Base-by-base conservation (phyloP, 495 filamentous ascomycete genomes). In the Apiosordaria backusii region DNA sequence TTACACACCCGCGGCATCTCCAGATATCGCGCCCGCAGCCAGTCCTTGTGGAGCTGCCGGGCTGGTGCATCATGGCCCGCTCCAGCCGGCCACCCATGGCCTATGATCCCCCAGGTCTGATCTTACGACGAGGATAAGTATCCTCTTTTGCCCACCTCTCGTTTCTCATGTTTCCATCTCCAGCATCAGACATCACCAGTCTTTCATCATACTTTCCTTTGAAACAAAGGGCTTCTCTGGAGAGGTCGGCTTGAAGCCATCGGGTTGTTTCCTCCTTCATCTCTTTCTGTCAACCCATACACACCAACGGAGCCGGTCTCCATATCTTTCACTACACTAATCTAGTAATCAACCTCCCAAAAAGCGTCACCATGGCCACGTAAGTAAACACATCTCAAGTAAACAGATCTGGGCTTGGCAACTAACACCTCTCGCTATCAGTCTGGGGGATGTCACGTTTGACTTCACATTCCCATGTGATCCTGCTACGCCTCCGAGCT, bases 391-490 rank as follows among this genome's bases (percentile, higher is more conserved):
- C 35, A 4, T 5, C 10, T 13, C 6, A 21, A 40, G 16, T 62
- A 24, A 55, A 26, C n/a, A 57, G n/a, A 22, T 57, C 45, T 54
- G 27, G 0, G 40, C 52, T 40, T 65, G 60, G 52, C 25, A 22
- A 69, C 75, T 78, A 71, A 78, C 71, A 71, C 6, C 16, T 45
- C 9, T 40, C 60, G 50, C 57, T 45, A 16, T 25, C 55, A 83
- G 81, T 81, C 79, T 82, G 76, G 80, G 73, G 76, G 80, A 77
- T 77, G 77, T 83, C 74, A 73, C 80, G 61, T 84, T 84, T 71
- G 83, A 85, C 74, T 85, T 82, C 73, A 77, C 72, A 65, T 83
- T 81, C 70, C 76, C 80, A 67, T 81, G 77, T 78, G 80, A 80
- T 70, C 77, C 81, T 52, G 71, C 68, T 66, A 80, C 81, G 23